A percentile compares a stretch with the other conserved stretches of the same genome.
phyloP scores from a whole-genome alignment of 2,329 filamentous ascomycete species.

The Didymosphaeria variabile region DNA sequence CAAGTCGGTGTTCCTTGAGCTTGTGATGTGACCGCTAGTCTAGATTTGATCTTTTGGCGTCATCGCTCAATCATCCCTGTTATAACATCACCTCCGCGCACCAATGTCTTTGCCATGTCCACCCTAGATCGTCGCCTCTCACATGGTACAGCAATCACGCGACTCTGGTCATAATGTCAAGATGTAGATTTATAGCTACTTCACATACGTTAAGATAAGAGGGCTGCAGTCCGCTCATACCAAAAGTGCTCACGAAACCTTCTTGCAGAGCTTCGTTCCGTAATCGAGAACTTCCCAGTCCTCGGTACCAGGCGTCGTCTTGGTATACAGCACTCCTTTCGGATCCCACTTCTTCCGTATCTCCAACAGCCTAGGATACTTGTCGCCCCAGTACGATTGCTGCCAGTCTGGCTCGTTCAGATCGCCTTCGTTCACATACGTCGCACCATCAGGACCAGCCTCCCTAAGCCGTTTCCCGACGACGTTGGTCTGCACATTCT shows the following conservation, averaged over 20 bases:
- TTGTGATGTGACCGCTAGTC: constrained; percentile 10
- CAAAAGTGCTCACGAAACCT: constrained; percentile 16
- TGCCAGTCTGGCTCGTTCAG: constrained; percentile 50
- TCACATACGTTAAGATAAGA: no score
- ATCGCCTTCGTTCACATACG: constrained; percentile 49
- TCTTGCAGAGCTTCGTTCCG: constrained; percentile 47
- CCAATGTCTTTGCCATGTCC: not conserved
- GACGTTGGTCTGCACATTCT: constrained; percentile 41
- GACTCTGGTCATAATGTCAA: no score
- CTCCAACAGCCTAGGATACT: constrained; percentile 43
- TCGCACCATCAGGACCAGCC: constrained; percentile 41
- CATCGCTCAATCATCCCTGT: not conserved
- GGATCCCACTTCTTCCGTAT: constrained; percentile 47
- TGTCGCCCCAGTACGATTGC: constrained; percentile 45
- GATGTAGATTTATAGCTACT: no score
- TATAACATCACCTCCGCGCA: no score
- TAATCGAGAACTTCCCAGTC: constrained; percentile 45
- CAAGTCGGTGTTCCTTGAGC: constrained; percentile 8
- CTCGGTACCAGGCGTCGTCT: constrained; percentile 48
- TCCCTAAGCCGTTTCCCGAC: constrained; percentile 41
- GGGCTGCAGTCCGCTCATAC: not conserved
- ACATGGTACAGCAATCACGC: no score
- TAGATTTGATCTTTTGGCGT: not conserved
- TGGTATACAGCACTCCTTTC: constrained; percentile 44
- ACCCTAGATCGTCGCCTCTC: not conserved